These are phyloP conservation scores for Batkoa obscura DNA, from an alignment of 371 early-diverging fungal species.

Conservation along the genomic window DNA sequence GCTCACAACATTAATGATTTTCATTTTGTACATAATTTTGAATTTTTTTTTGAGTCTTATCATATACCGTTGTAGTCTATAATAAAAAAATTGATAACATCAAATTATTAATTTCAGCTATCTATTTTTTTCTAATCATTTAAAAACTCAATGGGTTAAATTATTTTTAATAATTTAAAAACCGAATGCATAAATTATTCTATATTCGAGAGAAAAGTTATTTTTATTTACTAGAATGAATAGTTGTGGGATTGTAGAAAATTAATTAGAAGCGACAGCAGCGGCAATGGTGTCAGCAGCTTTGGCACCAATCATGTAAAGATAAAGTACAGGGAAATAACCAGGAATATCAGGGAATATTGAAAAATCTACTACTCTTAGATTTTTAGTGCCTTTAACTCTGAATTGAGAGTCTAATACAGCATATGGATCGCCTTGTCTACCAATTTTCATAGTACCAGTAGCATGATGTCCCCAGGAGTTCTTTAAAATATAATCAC, in stretches of 20 bases:
- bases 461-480: constrained; percentile 10
- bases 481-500: neutral
- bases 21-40: too few species aligned
- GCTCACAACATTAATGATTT: too few species aligned
- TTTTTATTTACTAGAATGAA: neutral
- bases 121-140: too few species aligned
- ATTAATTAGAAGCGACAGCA: too few species aligned
- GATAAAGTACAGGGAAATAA: constrained; percentile 1
- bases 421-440: constrained; percentile 11
- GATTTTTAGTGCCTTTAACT: constrained; percentile 15
- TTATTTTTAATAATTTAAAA: too few species aligned
- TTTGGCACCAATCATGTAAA: neutral
- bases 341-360: constrained; percentile 15
- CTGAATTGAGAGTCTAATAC: constrained; percentile 11
- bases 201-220: neutral
- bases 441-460: constrained; percentile 14
- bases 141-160: too few species aligned
- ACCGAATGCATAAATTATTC: too few species aligned
- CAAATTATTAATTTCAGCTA: too few species aligned
- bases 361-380: constrained; percentile 20
- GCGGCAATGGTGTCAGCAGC: constrained; percentile 4
- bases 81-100: too few species aligned
- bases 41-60: too few species aligned
- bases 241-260: neutral
- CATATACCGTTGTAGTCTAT: too few species aligned